These are phyloP conservation scores for Saturnispora dispora DNA, from an alignment of 805 yeast genomes.

Conservation along the genomic window DNA sequence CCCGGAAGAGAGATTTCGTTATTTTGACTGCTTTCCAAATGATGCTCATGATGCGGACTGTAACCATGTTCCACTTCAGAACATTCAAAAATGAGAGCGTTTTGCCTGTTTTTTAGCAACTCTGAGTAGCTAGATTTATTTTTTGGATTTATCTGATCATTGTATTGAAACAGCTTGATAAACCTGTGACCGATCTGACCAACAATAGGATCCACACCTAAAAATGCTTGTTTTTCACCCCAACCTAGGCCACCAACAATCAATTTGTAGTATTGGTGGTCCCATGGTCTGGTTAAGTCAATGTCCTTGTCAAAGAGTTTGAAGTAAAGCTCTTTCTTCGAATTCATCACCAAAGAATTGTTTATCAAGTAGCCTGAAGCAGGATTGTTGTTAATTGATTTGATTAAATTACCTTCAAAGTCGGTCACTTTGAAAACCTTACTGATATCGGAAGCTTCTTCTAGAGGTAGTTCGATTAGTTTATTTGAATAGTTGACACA, in stretches of 20 bases:
- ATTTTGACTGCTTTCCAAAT: background rate
- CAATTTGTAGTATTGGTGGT: constrained; percentile 36
- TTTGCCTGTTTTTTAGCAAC: background rate
- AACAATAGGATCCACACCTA: constrained; percentile 58
- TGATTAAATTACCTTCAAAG: constrained; percentile 49
- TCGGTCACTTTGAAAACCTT: constrained; percentile 36
- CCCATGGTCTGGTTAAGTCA: constrained; percentile 7
- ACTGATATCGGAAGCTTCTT: constrained; percentile 5
- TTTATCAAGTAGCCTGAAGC: constrained; percentile 50
- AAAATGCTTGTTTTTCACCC: constrained; percentile 59
- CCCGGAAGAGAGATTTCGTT: constrained; percentile 11
- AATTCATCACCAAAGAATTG: constrained; percentile 28
- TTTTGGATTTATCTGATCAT: background rate
- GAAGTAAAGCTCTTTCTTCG: constrained; percentile 19
- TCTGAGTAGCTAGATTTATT: background rate
- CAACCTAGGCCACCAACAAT: constrained; percentile 73
- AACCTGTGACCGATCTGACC: constrained; percentile 17
- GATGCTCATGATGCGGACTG: constrained; percentile 5
- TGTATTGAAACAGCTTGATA: constrained; percentile 17
- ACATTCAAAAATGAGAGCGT: constrained; percentile 19
- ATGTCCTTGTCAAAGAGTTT: constrained; percentile 11
- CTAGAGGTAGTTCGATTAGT: constrained; percentile 13
- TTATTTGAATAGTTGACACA: constrained; percentile 7
- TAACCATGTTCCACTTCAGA: constrained; percentile 15
- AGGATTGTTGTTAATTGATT: constrained; percentile 42